phyloP scores from a whole-genome alignment of 2,329 filamentous ascomycete genomes.

The Fusarium albosuccineum region DNA sequence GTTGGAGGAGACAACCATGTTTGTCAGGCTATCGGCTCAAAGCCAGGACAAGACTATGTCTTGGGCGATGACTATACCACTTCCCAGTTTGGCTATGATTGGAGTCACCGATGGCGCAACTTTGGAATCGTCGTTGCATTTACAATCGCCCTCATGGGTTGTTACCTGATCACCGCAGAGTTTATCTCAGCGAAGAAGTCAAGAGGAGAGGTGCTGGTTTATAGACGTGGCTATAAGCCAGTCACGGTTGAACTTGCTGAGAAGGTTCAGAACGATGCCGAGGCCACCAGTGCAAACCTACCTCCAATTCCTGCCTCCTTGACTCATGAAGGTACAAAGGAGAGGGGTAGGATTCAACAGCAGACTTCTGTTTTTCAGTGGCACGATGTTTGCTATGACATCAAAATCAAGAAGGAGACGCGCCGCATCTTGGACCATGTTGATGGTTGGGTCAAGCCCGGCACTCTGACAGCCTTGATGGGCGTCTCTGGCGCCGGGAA shows the following conservation, averaged over 20 bases:
- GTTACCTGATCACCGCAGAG: slow-evolving; percentile 76
- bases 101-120: slow-evolving; percentile 76
- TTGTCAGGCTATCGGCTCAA: slow-evolving; percentile 61
- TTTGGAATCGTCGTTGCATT: slow-evolving; percentile 77
- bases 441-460: slow-evolving; percentile 94
- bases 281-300: slow-evolving; percentile 62
- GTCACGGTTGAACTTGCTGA: slow-evolving; percentile 68
- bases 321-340: slow-evolving; percentile 42
- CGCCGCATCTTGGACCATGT: slow-evolving; percentile 88
- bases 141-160: slow-evolving; percentile 69
- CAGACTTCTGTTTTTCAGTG: slow-evolving; percentile 88
- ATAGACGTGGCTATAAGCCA: slow-evolving; percentile 75
- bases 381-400: slow-evolving; percentile 82
- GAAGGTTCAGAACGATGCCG: slow-evolving; percentile 73
- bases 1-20: slow-evolving; percentile 49
- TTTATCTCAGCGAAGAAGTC: slow-evolving; percentile 76
- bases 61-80: slow-evolving; percentile 64
- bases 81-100: slow-evolving; percentile 64
- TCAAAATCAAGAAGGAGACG: slow-evolving; percentile 82
- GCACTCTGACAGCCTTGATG: slow-evolving; percentile 91
- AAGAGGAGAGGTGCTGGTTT: slow-evolving; percentile 82
- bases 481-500: slow-evolving; percentile 92
- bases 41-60: slow-evolving; percentile 50
- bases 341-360: slow-evolving; percentile 58
- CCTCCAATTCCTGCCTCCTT: slow-evolving; percentile 11